Percentiles rank a stretch among this genome's conserved stretches.
phyloP scores from a whole-genome alignment of 768 basidiomycete species.

The Porphyrellus cyaneotinctus region DNA sequence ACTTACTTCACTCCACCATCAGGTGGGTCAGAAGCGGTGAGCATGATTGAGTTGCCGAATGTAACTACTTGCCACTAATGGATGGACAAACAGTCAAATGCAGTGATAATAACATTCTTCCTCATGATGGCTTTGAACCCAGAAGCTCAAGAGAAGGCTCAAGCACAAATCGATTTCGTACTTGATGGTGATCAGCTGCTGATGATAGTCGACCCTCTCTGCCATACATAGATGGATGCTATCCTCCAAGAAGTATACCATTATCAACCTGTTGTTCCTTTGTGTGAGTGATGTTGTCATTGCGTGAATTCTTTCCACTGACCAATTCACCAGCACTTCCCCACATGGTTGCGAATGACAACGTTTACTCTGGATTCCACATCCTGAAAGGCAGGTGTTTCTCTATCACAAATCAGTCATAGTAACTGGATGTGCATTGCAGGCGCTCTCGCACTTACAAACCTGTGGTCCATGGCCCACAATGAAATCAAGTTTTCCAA shows the following conservation, averaged over 20 bases:
- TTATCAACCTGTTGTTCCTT: constrained; percentile 1
- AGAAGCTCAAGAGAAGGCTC: constrained; percentile 9
- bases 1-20: too few relatives aligned
- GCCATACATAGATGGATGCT: not conserved
- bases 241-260: not conserved
- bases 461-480: not conserved
- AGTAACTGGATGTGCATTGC: too few relatives aligned
- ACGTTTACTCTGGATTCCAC: not conserved
- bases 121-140: constrained; percentile 8
- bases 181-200: not conserved
- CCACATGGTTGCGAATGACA: not conserved
- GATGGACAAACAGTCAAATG: not conserved
- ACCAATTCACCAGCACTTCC: not conserved
- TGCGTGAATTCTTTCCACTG: not conserved
- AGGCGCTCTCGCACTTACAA: not conserved
- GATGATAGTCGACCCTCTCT: not conserved
- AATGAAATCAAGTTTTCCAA: constrained; percentile 1
- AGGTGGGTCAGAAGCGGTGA: not conserved
- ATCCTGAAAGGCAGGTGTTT: not conserved
- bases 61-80: not conserved
- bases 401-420: too few relatives aligned
- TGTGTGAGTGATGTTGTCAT: constrained; percentile 1
- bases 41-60: too few relatives aligned
- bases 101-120: constrained; percentile 2
- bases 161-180: constrained; percentile 8